Base-by-base conservation (phyloP, 768 basidiomycete species). In the Kwoniella sp. region DNA sequence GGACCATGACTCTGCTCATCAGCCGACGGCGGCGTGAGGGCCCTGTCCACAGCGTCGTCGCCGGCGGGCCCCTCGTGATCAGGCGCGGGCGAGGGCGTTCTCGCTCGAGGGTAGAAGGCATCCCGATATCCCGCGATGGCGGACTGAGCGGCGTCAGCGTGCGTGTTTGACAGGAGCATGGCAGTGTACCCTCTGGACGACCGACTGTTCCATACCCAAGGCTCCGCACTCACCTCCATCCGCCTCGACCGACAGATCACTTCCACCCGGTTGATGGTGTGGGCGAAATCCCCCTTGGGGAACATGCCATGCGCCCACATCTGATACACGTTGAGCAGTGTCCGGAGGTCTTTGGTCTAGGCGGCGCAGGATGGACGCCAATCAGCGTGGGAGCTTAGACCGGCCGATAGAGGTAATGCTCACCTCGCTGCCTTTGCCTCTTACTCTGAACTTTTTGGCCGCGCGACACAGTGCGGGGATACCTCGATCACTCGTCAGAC, bases 241-340 rank as follows among this genome's bases (percentile, higher is more conserved):
- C 87, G 81, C 44, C 83, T 83, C 5, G 87, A 84, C 60, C 87
- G 87, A 67, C 89, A 95, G 10, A 95, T 73, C 62, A 85, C 88
- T 77, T 99, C 93, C 9, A 98, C 82, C 9, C 86, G 80, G 27
- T 82, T 76, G 5, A 93, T 83, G 0, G 90, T 93, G 66, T 95
- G 91, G 38, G 79, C 79, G 72, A 98, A 95, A 33, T 85, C 84
- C 3, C 82, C 84, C 65, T 86, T 89, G 4, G 95, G 95, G 69
- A 86, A 92, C 79, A 99, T 79, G 63, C 80, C 82, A 76, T 98
- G 95, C 3, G 89, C 81, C 95, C 95, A 99, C 63, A 90, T 87
- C 66, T 91, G 89, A 70, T 98, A 98, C 29, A 87, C 77, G 56
- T 84, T 82, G 48, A 98, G 77, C 12, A 96, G 76, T 32, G 86